These are phyloP conservation scores for Dipodascopsis tothii DNA, from an alignment of 805 yeast genomes.

Conservation along the genomic window DNA sequence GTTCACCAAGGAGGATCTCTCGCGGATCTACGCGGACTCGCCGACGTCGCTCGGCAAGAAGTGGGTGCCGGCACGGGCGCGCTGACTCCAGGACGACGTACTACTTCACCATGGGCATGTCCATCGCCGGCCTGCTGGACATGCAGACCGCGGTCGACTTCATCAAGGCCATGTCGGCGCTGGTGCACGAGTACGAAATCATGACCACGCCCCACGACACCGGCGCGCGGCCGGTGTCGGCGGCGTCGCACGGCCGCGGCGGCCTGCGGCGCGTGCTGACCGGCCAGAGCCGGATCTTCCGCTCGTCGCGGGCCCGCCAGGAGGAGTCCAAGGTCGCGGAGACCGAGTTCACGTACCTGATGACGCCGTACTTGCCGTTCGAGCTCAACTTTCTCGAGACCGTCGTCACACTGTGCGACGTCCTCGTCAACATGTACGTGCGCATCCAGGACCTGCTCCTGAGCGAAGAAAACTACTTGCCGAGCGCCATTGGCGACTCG, in stretches of 20 bases:
- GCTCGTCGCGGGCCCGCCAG: background rate
- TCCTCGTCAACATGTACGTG: background rate
- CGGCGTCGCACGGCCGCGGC: background rate
- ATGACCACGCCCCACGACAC: background rate
- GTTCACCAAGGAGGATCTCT: background rate
- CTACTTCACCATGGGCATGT: constrained; percentile 1
- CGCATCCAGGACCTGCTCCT: background rate
- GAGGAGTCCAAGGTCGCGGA: background rate
- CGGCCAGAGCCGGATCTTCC: background rate
- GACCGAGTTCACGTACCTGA: background rate
- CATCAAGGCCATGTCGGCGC: background rate
- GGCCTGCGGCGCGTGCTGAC: background rate
- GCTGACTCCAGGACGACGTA: constrained; percentile 1
- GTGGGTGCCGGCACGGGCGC: background rate
- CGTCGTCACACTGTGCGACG: constrained; percentile 2
- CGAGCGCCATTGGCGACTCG: background rate
- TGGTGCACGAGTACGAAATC: constrained; percentile 4
- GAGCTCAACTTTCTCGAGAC: constrained; percentile 2
- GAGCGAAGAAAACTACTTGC: background rate
- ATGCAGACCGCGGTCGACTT: background rate
- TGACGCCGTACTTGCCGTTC: constrained; percentile 2
- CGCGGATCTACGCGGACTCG: background rate
- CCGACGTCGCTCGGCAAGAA: background rate
- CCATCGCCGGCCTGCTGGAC: constrained; percentile 1
- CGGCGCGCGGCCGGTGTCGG: background rate